Evolutionary conservation across 2,329 filamentous ascomycete genomes (phyloP), one percentile per base, ranked within the genome.

Genomic region (Neurospora sp.): DNA sequence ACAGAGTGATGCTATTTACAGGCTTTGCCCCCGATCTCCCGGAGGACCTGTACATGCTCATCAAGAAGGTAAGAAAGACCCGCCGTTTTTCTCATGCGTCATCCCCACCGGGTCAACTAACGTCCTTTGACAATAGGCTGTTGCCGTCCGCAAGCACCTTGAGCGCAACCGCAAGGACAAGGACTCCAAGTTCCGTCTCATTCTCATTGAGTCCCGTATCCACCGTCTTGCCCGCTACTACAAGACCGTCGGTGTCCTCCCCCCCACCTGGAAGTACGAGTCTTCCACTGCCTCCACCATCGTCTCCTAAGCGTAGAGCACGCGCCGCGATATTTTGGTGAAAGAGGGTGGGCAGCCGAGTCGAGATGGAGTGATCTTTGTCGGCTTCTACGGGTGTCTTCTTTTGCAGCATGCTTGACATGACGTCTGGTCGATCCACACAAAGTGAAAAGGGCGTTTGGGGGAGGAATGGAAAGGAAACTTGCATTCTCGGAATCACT

Each of bases 111-210:
- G 12, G 6, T 36, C 57, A 46, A 52, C 73, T 77, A 75, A 75
- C 67, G 43, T 52, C 70, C 66, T 23, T 28, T 43, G 19, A 52
- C 36, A 8, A 66, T 73, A 96, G 93, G 94, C 94, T 79, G 94
- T 97, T 79, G 91, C 94, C 82, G 96, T 99, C 87, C 95, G 96
- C 87, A 99, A 99, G 92, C 96, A 99, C 87, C 93, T 99, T 78
- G 93, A 97, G 90, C 93, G 93, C 86, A 99, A 99, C 91, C 95
- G 96, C 86, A 99, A 99, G 91, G 96, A 99, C 89, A 97, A 93
- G 89, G 96, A 99, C 89, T 92, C 91, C 88, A 99, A 99, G 89
- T 99, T 99, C 92, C 95, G 96, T 82, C 92, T 99, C 77, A 99
- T 99, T 95, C 92, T 99, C 79, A 97, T 99, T 86, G 96, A 99